phyloP scores from a whole-genome alignment of 208 protist species.

The Spongospora subterranea region DNA sequence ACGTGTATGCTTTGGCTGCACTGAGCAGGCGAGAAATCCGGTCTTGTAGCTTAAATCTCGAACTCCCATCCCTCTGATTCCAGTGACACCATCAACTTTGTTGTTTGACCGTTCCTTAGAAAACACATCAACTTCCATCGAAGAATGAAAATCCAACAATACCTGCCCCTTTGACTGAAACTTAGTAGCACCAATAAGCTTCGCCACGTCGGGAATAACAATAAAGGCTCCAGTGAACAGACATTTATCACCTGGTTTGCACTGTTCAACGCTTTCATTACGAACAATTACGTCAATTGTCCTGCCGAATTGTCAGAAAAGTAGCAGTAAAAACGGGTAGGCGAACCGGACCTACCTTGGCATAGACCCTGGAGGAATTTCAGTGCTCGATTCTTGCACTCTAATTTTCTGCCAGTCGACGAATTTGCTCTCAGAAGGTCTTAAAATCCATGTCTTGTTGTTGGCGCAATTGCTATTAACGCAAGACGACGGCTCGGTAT shows the following conservation, averaged over 20 bases:
- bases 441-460: constrained; percentile 67
- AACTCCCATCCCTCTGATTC: constrained; percentile 94
- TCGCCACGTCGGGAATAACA: constrained; percentile 95
- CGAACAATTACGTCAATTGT: constrained; percentile 94
- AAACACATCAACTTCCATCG: constrained; percentile 50
- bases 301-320: not conserved
- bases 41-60: constrained; percentile 96
- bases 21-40: constrained; percentile 92
- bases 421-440: constrained; percentile 84
- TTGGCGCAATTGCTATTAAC: constrained; percentile 68
- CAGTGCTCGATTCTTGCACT: constrained; percentile 78
- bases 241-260: constrained; percentile 95
- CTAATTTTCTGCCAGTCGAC: constrained; percentile 98
- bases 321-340: not conserved
- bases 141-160: not conserved
- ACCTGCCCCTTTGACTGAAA: constrained; percentile 28
- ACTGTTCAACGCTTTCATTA: constrained; percentile 94
- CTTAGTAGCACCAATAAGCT: constrained; percentile 67
- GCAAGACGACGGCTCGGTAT: constrained; percentile 84
- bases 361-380: constrained; percentile 75
- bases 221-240: constrained; percentile 91
- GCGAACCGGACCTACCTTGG: constrained; percentile 61
- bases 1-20: constrained; percentile 72
- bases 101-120: constrained; percentile 43
- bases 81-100: constrained; percentile 85